Percentiles rank a stretch among this genome's conserved stretches.
Conservation (phyloP, 2,329 filamentous ascomycete genomes). For the Aschersonia sp. region DNA sequence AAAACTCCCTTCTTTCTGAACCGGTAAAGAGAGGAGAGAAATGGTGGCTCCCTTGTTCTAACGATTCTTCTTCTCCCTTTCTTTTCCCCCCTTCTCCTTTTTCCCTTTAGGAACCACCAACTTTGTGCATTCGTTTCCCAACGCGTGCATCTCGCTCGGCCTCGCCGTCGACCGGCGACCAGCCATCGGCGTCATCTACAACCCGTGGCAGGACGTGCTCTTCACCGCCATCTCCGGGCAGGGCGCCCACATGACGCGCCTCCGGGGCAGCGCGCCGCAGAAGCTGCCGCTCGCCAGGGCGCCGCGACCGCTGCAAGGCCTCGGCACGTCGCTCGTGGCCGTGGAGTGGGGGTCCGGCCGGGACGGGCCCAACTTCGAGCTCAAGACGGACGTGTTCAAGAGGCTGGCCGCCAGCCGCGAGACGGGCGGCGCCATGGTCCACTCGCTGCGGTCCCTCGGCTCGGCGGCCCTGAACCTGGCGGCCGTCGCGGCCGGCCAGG, state of each 20-base stretch:
- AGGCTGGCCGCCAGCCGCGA: slow-evolving; percentile 43
- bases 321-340: slow-evolving; percentile 51
- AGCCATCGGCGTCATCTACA: slow-evolving; percentile 63
- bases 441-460: slow-evolving; percentile 55
- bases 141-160: slow-evolving; percentile 64
- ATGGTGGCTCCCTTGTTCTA: too few relatives aligned
- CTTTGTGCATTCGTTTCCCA: slow-evolving; percentile 63
- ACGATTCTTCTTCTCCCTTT: neutral
- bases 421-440: slow-evolving; percentile 60
- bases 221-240: slow-evolving; percentile 54
- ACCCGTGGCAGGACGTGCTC: slow-evolving; percentile 56
- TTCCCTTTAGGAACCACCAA: slow-evolving; percentile 43
- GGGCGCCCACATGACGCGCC: slow-evolving; percentile 46
- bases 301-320: slow-evolving; percentile 40
- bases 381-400: slow-evolving; percentile 54
- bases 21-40: too few relatives aligned
- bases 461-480: slow-evolving; percentile 65
- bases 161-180: slow-evolving; percentile 48
- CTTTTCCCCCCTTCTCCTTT: neutral
- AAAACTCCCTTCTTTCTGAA: too few relatives aligned
- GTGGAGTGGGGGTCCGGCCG: slow-evolving; percentile 63
- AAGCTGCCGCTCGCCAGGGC: slow-evolving; percentile 25
- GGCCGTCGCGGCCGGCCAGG: slow-evolving; percentile 52
- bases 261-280: slow-evolving; percentile 21
- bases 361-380: slow-evolving; percentile 53